A percentile compares a stretch with the other conserved stretches of the same genome.
Evolutionary conservation across 2,329 filamentous ascomycete species (phyloP).

Genomic region (Beauveria australis): DNA sequence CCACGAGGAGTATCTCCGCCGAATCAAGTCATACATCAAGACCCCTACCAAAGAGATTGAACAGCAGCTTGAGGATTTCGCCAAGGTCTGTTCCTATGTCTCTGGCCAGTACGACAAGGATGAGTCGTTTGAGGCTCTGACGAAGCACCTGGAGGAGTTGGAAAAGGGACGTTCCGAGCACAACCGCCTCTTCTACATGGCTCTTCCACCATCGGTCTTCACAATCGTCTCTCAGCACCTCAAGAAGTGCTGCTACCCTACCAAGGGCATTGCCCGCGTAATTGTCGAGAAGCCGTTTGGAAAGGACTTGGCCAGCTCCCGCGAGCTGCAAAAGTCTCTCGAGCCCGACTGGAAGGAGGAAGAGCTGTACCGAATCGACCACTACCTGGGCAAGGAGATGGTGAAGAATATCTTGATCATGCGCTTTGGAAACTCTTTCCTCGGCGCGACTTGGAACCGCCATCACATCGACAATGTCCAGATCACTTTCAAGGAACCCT

Average conservation of each 20-base stretch:
- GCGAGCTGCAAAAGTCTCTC: slow-evolving; percentile 88
- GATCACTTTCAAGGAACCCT: slow-evolving; percentile 99
- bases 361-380: slow-evolving; percentile 97
- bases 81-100: slow-evolving; percentile 80
- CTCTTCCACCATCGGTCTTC: slow-evolving; percentile 93
- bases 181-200: slow-evolving; percentile 98
- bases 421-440: slow-evolving; percentile 97
- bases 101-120: slow-evolving; percentile 98
- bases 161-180: slow-evolving; percentile 77
- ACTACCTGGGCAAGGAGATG: slow-evolving; percentile 99
- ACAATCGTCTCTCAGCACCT: slow-evolving; percentile 95
- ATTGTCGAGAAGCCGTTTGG: slow-evolving; percentile 99
- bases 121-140: slow-evolving; percentile 80
- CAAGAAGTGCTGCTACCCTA: slow-evolving; percentile 94
- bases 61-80: slow-evolving; percentile 88
- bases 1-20: slow-evolving; percentile 85
- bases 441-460: slow-evolving; percentile 97
- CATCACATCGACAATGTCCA: slow-evolving; percentile 99
- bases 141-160: slow-evolving; percentile 76
- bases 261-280: slow-evolving; percentile 81
- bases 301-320: slow-evolving; percentile 89
- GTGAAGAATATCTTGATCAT: slow-evolving; percentile 99
- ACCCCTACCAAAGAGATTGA: slow-evolving; percentile 95
- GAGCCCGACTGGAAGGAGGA: slow-evolving; percentile 98
- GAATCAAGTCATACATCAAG: slow-evolving; percentile 98